Percentiles rank a stretch among this genome's conserved stretches.
Evolutionary conservation across 164 flowering plant species (phyloP).

Genomic region (Hamamelis virginiana): DNA sequence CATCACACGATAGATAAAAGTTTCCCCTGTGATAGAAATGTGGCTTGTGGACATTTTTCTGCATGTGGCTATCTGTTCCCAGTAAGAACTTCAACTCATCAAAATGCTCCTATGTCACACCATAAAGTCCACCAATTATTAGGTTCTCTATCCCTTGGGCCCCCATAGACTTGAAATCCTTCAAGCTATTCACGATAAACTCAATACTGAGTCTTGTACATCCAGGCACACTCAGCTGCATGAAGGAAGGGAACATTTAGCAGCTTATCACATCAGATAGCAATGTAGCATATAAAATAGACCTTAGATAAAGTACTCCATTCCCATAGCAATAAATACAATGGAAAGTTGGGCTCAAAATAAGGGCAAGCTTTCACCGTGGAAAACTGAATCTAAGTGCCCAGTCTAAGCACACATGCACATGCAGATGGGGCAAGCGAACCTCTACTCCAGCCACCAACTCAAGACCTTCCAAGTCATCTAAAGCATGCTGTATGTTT

Average conservation of each 20-base stretch:
- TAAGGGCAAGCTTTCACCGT: no score
- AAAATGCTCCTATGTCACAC: slow-evolving; percentile 59
- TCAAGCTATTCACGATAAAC: slow-evolving; percentile 53
- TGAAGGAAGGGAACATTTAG: no score
- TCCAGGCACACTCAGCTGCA: slow-evolving; percentile 85
- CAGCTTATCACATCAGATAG: no score
- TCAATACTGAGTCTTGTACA: slow-evolving; percentile 72
- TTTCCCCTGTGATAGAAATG: slow-evolving; percentile 47
- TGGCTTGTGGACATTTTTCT: slow-evolving; percentile 39
- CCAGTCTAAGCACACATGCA: not conserved
- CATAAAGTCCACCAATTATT: slow-evolving; percentile 74
- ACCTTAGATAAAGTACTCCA: not conserved
- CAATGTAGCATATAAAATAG: no score
- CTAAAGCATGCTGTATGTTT: no score
- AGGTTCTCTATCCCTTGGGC: no score
- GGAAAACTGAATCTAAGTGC: no score
- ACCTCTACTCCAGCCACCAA: no score
- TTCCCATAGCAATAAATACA: no score
- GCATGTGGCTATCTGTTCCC: slow-evolving; percentile 11
- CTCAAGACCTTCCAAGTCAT: no score
- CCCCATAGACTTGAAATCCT: slow-evolving; percentile 44
- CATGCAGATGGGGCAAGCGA: no score
- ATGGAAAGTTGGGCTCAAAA: no score
- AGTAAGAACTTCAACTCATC: slow-evolving; percentile 66
- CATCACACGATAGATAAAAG: slow-evolving; percentile 46